These are phyloP conservation scores for Trichoderma afroharzianum DNA, from an alignment of 2,329 filamentous ascomycete species.

Conservation along the genomic window DNA sequence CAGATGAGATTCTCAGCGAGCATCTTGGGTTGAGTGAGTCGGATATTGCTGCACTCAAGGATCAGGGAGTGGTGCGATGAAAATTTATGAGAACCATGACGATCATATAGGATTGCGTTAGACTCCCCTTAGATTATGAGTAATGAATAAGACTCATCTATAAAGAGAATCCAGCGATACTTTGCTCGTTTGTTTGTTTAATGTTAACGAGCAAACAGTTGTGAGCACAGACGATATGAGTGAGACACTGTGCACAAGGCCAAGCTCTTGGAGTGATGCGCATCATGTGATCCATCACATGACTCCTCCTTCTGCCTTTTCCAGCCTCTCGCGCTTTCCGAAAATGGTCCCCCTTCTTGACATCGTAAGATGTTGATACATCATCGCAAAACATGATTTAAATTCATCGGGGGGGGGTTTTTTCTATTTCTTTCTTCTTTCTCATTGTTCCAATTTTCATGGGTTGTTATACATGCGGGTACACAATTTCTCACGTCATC, in stretches of 20 bases:
- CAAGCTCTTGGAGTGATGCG: background rate
- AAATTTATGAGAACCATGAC: background rate
- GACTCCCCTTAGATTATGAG: background rate
- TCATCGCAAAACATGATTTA: background rate
- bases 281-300: conserved; percentile 14
- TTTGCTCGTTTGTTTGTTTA: background rate
- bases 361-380: background rate
- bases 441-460: background rate
- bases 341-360: conserved; percentile 1
- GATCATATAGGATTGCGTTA: background rate
- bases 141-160: background rate
- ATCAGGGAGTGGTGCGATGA: conserved; percentile 61
- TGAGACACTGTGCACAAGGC: background rate
- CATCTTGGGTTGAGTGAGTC: conserved; percentile 57
- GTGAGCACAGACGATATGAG: background rate
- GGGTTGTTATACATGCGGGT: background rate
- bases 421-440: background rate
- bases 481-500: background rate
- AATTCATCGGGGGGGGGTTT: background rate
- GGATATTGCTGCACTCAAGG: conserved; percentile 60
- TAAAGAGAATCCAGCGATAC: background rate
- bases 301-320: background rate
- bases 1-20: conserved; percentile 66
- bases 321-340: background rate
- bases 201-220: background rate